These are phyloP conservation scores for Coniferiporia weirii DNA, from an alignment of 1,284 basidiomycete genomes.

Conservation along the genomic window DNA sequence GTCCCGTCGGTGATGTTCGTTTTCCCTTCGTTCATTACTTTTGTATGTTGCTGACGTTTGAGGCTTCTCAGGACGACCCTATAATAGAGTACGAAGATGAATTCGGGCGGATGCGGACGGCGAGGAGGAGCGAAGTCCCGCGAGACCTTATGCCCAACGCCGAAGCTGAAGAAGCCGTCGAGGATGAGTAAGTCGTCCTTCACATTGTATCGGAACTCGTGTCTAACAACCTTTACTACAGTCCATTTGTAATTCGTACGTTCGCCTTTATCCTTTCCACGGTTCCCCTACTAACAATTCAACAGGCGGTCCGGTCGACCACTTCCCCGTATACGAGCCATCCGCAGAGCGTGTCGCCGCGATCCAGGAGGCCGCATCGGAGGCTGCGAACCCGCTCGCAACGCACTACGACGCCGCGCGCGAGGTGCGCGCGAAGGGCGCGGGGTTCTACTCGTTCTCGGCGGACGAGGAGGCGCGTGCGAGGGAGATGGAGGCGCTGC, in stretches of 20 bases:
- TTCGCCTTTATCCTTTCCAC: slow-evolving; percentile 13
- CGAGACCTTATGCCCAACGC: slow-evolving; percentile 46
- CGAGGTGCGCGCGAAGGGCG: slow-evolving; percentile 85
- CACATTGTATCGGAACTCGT: background rate
- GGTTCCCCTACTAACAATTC: slow-evolving; percentile 15
- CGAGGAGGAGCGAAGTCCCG: slow-evolving; percentile 72
- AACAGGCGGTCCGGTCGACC: slow-evolving; percentile 68
- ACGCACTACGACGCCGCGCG: slow-evolving; percentile 78
- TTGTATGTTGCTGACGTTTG: background rate
- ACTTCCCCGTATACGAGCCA: slow-evolving; percentile 84
- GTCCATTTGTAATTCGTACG: slow-evolving; percentile 50
- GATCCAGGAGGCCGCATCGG: slow-evolving; percentile 70
- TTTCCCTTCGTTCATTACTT: slow-evolving; percentile 1
- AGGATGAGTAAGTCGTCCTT: slow-evolving; percentile 46
- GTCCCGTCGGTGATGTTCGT: slow-evolving; percentile 32
- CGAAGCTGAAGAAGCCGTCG: slow-evolving; percentile 30
- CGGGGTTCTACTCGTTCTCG: slow-evolving; percentile 87
- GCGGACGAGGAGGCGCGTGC: slow-evolving; percentile 70
- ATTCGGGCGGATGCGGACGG: slow-evolving; percentile 70
- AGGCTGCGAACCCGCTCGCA: slow-evolving; percentile 67
- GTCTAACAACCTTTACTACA: slow-evolving; percentile 26
- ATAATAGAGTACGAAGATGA: slow-evolving; percentile 84
- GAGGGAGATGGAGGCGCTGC: slow-evolving; percentile 77
- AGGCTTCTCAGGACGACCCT: slow-evolving; percentile 53
- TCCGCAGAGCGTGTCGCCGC: slow-evolving; percentile 72